A percentile compares a stretch with the other conserved stretches of the same genome.
Evolutionary conservation across 2,329 filamentous ascomycete species (phyloP).

Genomic region (Sphaerulina vaccinii): DNA sequence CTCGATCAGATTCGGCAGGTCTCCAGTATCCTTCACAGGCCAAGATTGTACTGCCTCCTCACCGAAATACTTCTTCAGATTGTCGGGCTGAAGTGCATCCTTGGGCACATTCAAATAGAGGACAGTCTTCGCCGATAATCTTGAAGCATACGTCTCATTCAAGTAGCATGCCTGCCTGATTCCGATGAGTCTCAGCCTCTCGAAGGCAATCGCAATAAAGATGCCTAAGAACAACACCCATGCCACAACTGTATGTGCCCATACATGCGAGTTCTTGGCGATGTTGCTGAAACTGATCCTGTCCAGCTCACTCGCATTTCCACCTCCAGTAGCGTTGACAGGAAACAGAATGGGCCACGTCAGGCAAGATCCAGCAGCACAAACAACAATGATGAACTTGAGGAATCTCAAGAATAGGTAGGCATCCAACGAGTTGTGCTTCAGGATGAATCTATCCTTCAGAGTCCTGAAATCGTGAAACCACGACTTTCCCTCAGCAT

Average conservation of each 20-base stretch:
- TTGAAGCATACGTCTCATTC: constrained; percentile 45
- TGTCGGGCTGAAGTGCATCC: constrained; percentile 32
- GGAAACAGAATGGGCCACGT: constrained; percentile 51
- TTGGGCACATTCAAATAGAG: constrained; percentile 49
- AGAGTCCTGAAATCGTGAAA: constrained; percentile 48
- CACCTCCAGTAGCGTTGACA: constrained; percentile 45
- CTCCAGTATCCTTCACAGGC: constrained; percentile 48
- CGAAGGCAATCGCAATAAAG: constrained; percentile 45
- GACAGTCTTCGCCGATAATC: constrained; percentile 49
- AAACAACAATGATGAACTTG: constrained; percentile 45
- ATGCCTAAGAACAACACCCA: constrained; percentile 44
- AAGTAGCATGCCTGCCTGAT: constrained; percentile 50
- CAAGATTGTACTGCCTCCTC: constrained; percentile 42
- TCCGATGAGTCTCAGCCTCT: constrained; percentile 50
- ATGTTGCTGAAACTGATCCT: constrained; percentile 42
- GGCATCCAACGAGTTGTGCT: constrained; percentile 51
- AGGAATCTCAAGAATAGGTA: constrained; percentile 51
- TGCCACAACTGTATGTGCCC: constrained; percentile 46
- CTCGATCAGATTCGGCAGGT: constrained; percentile 46
- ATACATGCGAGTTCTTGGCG: constrained; percentile 43
- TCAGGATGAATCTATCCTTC: constrained; percentile 47
- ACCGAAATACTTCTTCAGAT: constrained; percentile 38
- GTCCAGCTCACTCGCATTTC: constrained; percentile 35
- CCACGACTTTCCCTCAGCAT: constrained; percentile 42
- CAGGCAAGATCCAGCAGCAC: constrained; percentile 44